These are phyloP conservation scores for Dalbergia oliveri DNA, from an alignment of 306 rosid species.

Conservation along the genomic window DNA sequence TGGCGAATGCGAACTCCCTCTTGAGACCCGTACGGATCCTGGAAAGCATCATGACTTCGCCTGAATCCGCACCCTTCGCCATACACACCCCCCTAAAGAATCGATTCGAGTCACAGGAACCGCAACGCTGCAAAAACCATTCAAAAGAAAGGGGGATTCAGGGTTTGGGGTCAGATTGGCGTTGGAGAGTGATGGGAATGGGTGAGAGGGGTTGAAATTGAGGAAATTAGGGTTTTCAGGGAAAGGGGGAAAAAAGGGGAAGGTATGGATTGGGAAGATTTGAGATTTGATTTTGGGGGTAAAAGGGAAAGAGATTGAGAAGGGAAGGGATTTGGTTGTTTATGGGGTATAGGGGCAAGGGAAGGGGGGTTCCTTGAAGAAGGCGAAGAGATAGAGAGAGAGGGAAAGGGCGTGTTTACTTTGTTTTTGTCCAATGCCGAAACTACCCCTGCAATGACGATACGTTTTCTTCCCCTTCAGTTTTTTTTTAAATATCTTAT, in stretches of 20 bases:
- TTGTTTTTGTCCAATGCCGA: neutral
- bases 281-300: constrained; percentile 25
- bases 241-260: neutral
- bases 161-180: neutral
- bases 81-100: constrained; percentile 42
- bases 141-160: neutral
- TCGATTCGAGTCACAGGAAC: neutral
- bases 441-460: neutral
- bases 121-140: neutral
- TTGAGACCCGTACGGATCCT: constrained; percentile 65
- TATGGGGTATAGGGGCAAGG: neutral
- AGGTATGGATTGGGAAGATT: neutral
- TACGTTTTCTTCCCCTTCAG: neutral
- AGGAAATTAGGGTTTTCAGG: constrained; percentile 37
- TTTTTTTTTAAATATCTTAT: neutral
- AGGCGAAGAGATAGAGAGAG: neutral
- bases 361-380: constrained; percentile 23
- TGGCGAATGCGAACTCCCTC: constrained; percentile 54
- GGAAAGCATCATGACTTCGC: constrained; percentile 72
- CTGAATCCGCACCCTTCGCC: constrained; percentile 89
- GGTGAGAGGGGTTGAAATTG: neutral
- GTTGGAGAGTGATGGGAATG: neutral
- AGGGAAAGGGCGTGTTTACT: neutral
- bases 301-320: neutral
- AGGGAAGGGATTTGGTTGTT: constrained; percentile 1